phyloP scores from a whole-genome alignment of 1,284 basidiomycete genomes.

The Apiotrichum akiyoshidainum region DNA sequence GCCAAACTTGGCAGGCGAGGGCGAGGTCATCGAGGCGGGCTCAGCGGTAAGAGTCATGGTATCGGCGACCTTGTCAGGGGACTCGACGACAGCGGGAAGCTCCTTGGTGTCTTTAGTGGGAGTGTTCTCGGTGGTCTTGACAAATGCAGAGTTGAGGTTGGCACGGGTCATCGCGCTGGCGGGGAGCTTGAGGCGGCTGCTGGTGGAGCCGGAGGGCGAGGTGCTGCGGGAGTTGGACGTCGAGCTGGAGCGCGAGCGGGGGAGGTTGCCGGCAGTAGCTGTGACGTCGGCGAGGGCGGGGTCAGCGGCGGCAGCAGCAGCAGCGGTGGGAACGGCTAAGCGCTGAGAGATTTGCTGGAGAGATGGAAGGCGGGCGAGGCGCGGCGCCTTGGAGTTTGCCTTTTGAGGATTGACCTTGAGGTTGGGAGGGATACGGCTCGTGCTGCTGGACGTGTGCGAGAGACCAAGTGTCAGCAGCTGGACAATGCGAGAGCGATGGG shows the following conservation, averaged over 20 bases:
- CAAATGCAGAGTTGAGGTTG: conserved; percentile 10
- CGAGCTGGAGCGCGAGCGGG: conserved; percentile 45
- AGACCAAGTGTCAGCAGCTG: too few species aligned
- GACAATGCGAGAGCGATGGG: too few species aligned
- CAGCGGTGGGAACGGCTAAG: conserved; percentile 15
- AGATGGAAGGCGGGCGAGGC: conserved; percentile 28
- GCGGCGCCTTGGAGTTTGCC: conserved; percentile 16
- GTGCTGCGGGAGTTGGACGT: conserved; percentile 16
- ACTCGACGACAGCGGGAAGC: not conserved
- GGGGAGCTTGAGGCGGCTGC: conserved; percentile 58
- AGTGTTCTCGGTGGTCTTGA: not conserved
- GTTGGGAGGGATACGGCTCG: not conserved
- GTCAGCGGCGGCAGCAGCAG: conserved; percentile 4
- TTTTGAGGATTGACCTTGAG: not conserved
- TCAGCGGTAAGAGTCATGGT: not conserved
- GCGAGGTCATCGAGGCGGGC: not conserved
- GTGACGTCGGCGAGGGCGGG: conserved; percentile 47
- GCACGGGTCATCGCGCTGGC: conserved; percentile 59
- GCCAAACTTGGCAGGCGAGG: not conserved
- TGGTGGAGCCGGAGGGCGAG: conserved; percentile 45
- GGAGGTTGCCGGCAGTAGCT: conserved; percentile 46
- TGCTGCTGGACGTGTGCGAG: not conserved
- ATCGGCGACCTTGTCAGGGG: not conserved
- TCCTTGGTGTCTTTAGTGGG: not conserved
- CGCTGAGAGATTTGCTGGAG: conserved; percentile 38